Conservation (phyloP, 352 stramenopile genomes). For the Phytophthora foliorum region DNA sequence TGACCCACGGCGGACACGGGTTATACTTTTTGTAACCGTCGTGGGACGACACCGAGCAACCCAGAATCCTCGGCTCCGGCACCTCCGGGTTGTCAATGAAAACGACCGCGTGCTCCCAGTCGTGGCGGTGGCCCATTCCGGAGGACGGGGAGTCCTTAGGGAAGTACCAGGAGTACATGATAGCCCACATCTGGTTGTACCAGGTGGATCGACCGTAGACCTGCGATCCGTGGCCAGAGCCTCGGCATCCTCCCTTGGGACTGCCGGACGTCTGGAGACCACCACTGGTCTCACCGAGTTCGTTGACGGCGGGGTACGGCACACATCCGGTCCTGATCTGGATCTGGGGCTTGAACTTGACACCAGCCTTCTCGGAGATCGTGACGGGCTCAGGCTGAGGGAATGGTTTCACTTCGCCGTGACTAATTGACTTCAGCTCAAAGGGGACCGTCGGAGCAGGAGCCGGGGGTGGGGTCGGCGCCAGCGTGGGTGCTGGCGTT, state of each 20-base stretch:
- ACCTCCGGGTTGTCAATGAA: constrained; percentile 47
- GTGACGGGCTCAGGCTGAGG: constrained; percentile 11
- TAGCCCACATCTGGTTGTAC: constrained; percentile 26
- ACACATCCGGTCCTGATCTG: constrained; percentile 6
- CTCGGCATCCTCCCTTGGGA: constrained; percentile 18
- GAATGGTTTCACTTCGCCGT: constrained; percentile 12
- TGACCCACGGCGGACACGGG: constrained; percentile 3
- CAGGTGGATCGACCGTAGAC: constrained; percentile 29
- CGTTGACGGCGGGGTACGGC: constrained; percentile 18
- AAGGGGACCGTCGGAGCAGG: background rate
- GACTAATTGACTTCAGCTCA: constrained; percentile 4
- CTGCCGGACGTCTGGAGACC: constrained; percentile 10
- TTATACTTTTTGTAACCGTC: constrained; percentile 34
- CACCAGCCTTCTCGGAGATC: no score
- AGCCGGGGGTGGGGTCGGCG: no score
- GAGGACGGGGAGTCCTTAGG: constrained; percentile 45
- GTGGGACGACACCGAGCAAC: constrained; percentile 26
- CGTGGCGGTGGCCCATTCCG: constrained; percentile 45
- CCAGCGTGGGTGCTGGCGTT: no score
- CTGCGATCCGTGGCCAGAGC: constrained; percentile 30
- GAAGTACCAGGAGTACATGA: constrained; percentile 56
- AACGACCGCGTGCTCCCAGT: constrained; percentile 53
- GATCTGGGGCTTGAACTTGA: no score
- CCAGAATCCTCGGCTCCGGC: constrained; percentile 28
- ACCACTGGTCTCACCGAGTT: constrained; percentile 15